Base-by-base conservation (phyloP, 2,329 filamentous ascomycete genomes). In the Trichoderma sp. region DNA sequence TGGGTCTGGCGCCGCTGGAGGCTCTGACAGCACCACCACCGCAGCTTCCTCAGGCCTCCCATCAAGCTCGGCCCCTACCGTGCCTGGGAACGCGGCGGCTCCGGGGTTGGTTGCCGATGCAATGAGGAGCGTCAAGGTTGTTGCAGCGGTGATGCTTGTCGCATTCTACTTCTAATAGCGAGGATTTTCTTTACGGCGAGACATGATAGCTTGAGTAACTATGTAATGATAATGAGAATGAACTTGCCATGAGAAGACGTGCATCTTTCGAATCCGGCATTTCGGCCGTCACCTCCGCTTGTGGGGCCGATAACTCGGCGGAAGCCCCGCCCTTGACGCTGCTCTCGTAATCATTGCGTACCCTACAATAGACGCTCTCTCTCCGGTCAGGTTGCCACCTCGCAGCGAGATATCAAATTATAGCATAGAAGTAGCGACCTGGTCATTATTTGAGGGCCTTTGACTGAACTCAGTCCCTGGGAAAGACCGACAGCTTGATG, bases 141-240 rank as follows among this genome's bases (percentile, higher is more conserved):
- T 55, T n/a, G 60, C 7, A 10, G 41, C 9, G 15, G 41, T 47
- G 5, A 63, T 63, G 50, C 39, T 63, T 54, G 10, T 55, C n/a
- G 60, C 50, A 55, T 55, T 63, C 47, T 54, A 55, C 43, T 41
- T 63, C n/a, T 63, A 47, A 63, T 54, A 47, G 15, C 19, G 26
- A 63, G 26, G 5, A 2, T 44, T 5, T 26, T n/a, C 7, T 28
- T 63, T 10, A 21, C 39, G 26, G 5, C 19, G 7, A 26, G 26
- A 0, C 41, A n/a, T 47, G 28, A 63, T 55, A 55, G 26, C 26
- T 21, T 47, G 55, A 41, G 30, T 55, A 44, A 45, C 3, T 63
- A 14, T 47, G 28, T 63, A 63, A 54, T 63, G 50, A 55, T 63
- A 55, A 63, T 63, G 50, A 55, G 55, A 63, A 63, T 55, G 48